phyloP scores from a whole-genome alignment of 768 basidiomycete genomes.

The Royoungia palumana region DNA sequence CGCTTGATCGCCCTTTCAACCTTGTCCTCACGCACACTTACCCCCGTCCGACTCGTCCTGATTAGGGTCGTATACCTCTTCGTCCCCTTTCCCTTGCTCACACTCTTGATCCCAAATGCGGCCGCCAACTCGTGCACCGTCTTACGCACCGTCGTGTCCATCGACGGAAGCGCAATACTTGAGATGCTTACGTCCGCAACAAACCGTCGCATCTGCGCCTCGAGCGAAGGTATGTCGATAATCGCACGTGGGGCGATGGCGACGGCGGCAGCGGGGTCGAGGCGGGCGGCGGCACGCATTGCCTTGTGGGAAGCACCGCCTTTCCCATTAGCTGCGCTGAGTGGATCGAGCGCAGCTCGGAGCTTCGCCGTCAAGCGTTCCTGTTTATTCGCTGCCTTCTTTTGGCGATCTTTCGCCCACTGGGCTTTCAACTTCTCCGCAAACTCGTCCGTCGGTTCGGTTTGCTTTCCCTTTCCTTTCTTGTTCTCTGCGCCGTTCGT shows the following conservation, averaged over 20 bases:
- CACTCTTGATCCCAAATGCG: constrained; percentile 74
- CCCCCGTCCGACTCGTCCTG: constrained; percentile 61
- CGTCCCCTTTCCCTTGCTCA: constrained; percentile 69
- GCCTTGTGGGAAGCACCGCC: constrained; percentile 48
- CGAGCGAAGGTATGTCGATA: constrained; percentile 64
- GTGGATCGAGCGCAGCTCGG: constrained; percentile 58
- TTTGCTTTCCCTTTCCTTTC: constrained; percentile 16
- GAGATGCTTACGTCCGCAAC: constrained; percentile 40
- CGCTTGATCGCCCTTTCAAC: constrained; percentile 44
- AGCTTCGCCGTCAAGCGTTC: constrained; percentile 56
- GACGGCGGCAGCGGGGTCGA: constrained; percentile 38
- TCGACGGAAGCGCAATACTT: constrained; percentile 73
- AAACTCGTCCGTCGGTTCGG: constrained; percentile 25
- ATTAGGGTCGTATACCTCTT: constrained; percentile 72
- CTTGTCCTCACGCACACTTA: constrained; percentile 56
- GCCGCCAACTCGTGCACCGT: constrained; percentile 76
- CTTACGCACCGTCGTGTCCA: constrained; percentile 68
- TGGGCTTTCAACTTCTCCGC: constrained; percentile 58
- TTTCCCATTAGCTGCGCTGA: constrained; percentile 56
- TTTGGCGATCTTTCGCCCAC: constrained; percentile 80
- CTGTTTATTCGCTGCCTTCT: constrained; percentile 76
- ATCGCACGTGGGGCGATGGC: constrained; percentile 45
- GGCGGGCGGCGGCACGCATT: constrained; percentile 52
- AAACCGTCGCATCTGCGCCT: constrained; percentile 69
- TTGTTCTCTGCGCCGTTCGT: constrained; percentile 28